Evolutionary conservation across 805 yeast genomes (phyloP).

Genomic region (Cyberlindnera petersonii): DNA sequence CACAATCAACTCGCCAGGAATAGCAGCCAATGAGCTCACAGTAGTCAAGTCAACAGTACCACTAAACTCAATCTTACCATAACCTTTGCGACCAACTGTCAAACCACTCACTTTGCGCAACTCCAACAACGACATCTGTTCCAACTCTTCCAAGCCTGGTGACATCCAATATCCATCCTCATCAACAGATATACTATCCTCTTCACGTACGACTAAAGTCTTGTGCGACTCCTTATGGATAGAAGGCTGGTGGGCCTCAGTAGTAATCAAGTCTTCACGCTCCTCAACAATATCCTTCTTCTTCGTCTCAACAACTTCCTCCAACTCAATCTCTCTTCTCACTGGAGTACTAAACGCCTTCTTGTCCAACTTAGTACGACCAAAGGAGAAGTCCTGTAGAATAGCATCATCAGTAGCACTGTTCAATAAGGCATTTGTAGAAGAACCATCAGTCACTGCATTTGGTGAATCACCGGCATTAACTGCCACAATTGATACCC

Average conservation of each 20-base stretch:
- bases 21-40: conserved; percentile 53
- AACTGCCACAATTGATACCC: not conserved
- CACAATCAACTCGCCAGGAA: conserved; percentile 61
- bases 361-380: conserved; percentile 8
- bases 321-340: conserved; percentile 1
- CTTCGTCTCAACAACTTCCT: not conserved
- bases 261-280: not conserved
- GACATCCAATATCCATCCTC: conserved; percentile 84
- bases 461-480: conserved; percentile 4
- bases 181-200: conserved; percentile 26
- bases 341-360: conserved; percentile 13
- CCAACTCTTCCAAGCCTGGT: conserved; percentile 67
- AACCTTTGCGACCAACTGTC: conserved; percentile 68
- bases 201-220: conserved; percentile 7
- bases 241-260: not conserved
- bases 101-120: conserved; percentile 61
- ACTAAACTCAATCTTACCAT: conserved; percentile 73
- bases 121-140: conserved; percentile 55
- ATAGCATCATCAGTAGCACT: conserved; percentile 62
- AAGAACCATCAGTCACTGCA: not conserved
- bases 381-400: conserved; percentile 33
- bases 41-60: conserved; percentile 81
- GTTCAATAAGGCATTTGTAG: conserved; percentile 31
- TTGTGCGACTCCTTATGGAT: conserved; percentile 1
- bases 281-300: not conserved